Conservation (phyloP, 2,329 filamentous ascomycete genomes). For the Pseudocercospora crystallina region DNA sequence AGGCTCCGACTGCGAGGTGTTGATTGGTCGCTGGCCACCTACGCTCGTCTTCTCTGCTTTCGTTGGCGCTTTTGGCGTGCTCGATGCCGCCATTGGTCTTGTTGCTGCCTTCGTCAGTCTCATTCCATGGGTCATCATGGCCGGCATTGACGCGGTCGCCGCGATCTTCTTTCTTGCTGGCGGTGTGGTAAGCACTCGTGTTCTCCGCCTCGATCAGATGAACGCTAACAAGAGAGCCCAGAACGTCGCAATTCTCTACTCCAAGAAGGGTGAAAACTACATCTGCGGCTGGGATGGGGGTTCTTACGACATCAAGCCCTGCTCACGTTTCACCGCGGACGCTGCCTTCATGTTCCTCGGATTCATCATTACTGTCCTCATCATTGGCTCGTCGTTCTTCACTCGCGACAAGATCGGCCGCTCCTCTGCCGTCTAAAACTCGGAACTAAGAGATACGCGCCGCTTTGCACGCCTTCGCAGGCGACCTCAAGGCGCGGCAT, state of each 20-base stretch:
- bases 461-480: too few relatives aligned
- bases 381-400: conserved; percentile 11
- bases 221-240: too few relatives aligned
- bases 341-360: conserved; percentile 20
- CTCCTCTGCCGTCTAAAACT: too few relatives aligned
- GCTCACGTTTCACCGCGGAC: conserved; percentile 4
- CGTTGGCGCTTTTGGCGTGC: conserved; percentile 15
- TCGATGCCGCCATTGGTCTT: conserved; percentile 16
- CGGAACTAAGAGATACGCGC: too few relatives aligned
- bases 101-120: conserved; percentile 11
- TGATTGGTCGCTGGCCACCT: conserved; percentile 2
- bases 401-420: not conserved
- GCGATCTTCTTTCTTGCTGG: conserved; percentile 20
- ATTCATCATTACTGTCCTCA: conserved; percentile 7
- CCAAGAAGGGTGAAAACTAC: too few relatives aligned
- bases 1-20: not conserved
- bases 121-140: conserved; percentile 7
- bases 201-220: too few relatives aligned
- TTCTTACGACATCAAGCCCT: too few relatives aligned
- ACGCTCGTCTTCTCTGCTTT: conserved; percentile 11
- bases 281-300: conserved; percentile 2
- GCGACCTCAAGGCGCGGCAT: too few relatives aligned
- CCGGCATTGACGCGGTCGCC: conserved; percentile 14
- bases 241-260: conserved; percentile 10
- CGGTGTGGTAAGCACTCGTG: conserved; percentile 17